Base-by-base conservation (phyloP, 208 protist genomes). In the Leishmania guyanensis region DNA sequence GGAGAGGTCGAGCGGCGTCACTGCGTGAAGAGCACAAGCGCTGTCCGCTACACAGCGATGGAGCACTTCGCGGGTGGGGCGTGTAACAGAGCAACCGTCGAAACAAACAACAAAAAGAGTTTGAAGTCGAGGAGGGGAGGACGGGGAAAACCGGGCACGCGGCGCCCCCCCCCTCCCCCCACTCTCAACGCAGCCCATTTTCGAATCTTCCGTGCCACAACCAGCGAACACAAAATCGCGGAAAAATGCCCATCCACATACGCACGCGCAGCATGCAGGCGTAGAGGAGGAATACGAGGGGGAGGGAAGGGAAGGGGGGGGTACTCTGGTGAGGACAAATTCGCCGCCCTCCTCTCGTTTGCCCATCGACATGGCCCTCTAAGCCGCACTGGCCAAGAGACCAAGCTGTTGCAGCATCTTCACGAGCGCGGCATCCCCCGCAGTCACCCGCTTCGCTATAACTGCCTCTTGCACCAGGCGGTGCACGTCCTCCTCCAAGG, bases 391-490 rank as follows among this genome's bases (percentile, higher is more conserved):
- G 0, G 78, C 75, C 48, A 39, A 51, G 33, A 62, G 48, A 64
- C 85, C 79, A 6, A 89, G 81, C 71, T 86, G 72, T 8, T 85
- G 50, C 60, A 96, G 39, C 48, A 88, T 77, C 6, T 3, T 17
- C 6, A 87, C 83, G 0, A 89, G 79, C 0, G 74, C 88, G 16
- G 77, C 82, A 65, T 92, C 91, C 1, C 54, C 69, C 3, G 36
- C 50, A 6, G 62, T 26, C 14, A 90, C 74, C 58, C 71, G 1
- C 48, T 71, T 76, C 6, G 73, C 74, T 36, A 77, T 39, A 0
- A 73, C 74, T 8, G 87, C 89, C 29, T 85, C 82, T 51, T 77
- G 64, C 62, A 90, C 82, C 20, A 78, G 29, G 17, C 2, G 29
- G 29, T 60, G 5, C 54, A 86, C 78, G 26, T 84, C 64, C 46